A percentile compares a stretch with the other conserved stretches of the same genome.
phyloP scores from a whole-genome alignment of 2,329 filamentous ascomycete species.

The Didymella segeticola region DNA sequence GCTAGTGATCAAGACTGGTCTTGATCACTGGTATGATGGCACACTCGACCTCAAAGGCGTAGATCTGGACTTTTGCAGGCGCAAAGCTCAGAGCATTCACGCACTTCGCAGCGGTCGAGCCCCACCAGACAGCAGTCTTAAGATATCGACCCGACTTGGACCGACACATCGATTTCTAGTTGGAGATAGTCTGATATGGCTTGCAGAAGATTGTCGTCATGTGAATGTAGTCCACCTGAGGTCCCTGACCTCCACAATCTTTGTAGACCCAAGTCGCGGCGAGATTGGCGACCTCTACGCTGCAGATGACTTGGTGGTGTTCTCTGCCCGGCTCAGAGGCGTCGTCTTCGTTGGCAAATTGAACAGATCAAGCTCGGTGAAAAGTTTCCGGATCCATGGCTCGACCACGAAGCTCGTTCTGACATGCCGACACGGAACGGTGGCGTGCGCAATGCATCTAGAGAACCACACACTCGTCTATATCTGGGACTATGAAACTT shows the following conservation, averaged over 20 bases:
- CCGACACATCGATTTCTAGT: conserved; percentile 7
- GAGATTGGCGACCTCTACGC: conserved; percentile 19
- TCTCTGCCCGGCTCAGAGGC: conserved; percentile 16
- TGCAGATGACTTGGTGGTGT: conserved; percentile 36
- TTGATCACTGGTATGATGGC: conserved; percentile 34
- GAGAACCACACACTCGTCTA: conserved; percentile 23
- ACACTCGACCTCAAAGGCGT: conserved; percentile 18
- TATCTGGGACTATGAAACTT: conserved; percentile 39
- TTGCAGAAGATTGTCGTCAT: conserved; percentile 4
- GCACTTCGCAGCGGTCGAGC: conserved; percentile 31
- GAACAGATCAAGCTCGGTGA: conserved; percentile 11
- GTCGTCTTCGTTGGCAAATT: conserved; percentile 31
- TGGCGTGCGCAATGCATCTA: conserved; percentile 29
- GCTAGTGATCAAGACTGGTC: conserved; percentile 26
- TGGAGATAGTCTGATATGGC: conserved; percentile 29
- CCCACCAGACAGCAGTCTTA: conserved; percentile 9
- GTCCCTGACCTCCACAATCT: conserved; percentile 19
- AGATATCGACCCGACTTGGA: not conserved
- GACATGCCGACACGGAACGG: conserved; percentile 27
- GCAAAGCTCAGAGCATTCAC: conserved; percentile 33
- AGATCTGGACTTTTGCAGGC: conserved; percentile 23
- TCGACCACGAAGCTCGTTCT: conserved; percentile 7
- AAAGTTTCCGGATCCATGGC: conserved; percentile 31
- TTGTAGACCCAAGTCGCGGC: conserved; percentile 32
- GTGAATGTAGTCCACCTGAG: conserved; percentile 35